A percentile compares a stretch with the other conserved stretches of the same genome.
These are phyloP conservation scores for Linnemannia schmuckeri DNA, from an alignment of 192 early-diverging fungal genomes.

Conservation along the genomic window DNA sequence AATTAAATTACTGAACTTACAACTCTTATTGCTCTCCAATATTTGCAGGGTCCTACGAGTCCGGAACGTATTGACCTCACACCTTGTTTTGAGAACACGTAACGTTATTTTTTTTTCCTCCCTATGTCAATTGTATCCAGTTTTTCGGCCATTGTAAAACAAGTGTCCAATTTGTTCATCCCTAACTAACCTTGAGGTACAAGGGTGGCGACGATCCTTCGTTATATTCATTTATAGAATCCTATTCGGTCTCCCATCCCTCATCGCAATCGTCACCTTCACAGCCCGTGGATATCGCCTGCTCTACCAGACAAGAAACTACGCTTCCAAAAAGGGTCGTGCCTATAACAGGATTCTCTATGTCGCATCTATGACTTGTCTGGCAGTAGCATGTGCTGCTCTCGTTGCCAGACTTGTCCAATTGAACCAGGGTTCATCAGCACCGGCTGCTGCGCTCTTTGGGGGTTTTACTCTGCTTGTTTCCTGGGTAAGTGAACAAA, in stretches of 20 bases:
- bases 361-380: background rate
- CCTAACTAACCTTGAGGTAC: background rate
- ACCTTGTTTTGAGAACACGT: conserved; percentile 31
- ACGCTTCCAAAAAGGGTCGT: background rate
- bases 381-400: background rate
- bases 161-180: background rate
- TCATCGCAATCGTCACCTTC: conserved; percentile 10
- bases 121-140: background rate
- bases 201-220: background rate
- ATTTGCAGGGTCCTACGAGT: conserved; percentile 32
- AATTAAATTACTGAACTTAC: no score
- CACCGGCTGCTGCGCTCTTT: background rate
- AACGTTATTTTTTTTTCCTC: background rate
- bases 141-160: background rate
- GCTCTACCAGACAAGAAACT: background rate
- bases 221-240: conserved; percentile 5
- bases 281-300: background rate
- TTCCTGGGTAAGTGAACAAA: conserved; percentile 17
- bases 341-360: background rate
- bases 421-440: background rate
- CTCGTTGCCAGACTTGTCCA: conserved; percentile 18
- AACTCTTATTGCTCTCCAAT: background rate
- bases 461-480: background rate
- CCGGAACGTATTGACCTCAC: conserved; percentile 17
- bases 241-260: conserved; percentile 13